Conservation (phyloP, 768 basidiomycete species). For the Tulasnella sp. region DNA sequence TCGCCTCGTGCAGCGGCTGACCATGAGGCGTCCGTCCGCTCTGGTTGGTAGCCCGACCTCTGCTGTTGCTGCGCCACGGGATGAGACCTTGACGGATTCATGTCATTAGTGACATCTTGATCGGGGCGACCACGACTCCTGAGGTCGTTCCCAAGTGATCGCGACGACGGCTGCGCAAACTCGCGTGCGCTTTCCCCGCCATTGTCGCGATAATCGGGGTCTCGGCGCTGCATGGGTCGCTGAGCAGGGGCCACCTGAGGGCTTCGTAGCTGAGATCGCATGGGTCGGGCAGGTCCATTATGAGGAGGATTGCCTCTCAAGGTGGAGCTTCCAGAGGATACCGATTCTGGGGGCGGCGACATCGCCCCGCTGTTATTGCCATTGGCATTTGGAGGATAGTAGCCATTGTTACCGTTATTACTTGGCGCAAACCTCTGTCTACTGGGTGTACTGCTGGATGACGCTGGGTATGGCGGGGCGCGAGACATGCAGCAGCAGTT, state of each 20-base stretch:
- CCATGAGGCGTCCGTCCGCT: too few species aligned
- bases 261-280: constrained; percentile 9
- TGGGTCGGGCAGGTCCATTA: neutral
- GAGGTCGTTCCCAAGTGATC: too few species aligned
- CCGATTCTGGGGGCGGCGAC: too few species aligned
- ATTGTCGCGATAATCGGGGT: constrained; percentile 9
- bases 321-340: too few species aligned
- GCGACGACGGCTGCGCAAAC: too few species aligned
- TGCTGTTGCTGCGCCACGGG: too few species aligned
- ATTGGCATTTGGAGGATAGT: neutral
- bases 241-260: constrained; percentile 2
- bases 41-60: too few species aligned
- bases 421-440: neutral
- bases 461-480: constrained; percentile 10
- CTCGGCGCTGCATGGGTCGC: neutral
- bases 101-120: too few species aligned
- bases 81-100: too few species aligned
- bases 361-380: too few species aligned
- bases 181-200: neutral
- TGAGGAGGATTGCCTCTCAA: neutral
- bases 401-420: constrained; percentile 6
- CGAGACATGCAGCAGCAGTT: constrained; percentile 11
- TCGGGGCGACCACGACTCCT: too few species aligned
- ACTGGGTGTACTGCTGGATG: neutral
- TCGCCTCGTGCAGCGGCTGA: too few species aligned